These are phyloP conservation scores for Tephrocybe sp. DNA, from an alignment of 768 basidiomycete genomes.

Conservation along the genomic window DNA sequence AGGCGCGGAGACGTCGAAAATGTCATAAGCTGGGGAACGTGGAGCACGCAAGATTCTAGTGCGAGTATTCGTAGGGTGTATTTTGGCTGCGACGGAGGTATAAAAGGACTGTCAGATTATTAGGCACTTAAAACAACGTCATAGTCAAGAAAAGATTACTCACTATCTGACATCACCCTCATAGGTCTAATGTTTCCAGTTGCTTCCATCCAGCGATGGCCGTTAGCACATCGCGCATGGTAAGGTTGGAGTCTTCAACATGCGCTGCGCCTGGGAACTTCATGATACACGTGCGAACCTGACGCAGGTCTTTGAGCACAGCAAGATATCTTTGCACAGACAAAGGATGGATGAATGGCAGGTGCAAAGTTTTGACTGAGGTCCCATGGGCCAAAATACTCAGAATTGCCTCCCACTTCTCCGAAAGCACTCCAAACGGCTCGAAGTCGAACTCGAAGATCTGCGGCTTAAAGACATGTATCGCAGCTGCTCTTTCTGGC, in stretches of 20 bases:
- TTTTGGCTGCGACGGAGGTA: not conserved
- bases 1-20: not conserved
- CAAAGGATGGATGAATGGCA: not conserved
- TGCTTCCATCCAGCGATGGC: constrained; percentile 2
- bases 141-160: not conserved
- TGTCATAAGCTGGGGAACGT: constrained; percentile 3
- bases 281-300: constrained; percentile 1
- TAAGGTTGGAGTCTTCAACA: not conserved
- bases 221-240: constrained; percentile 1
- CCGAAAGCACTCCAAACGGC: not conserved
- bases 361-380: not conserved
- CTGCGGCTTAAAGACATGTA: constrained; percentile 3
- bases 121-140: not conserved
- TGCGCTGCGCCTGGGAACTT: not conserved
- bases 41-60: not conserved
- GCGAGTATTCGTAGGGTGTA: not conserved
- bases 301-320: not conserved
- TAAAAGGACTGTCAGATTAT: not conserved
- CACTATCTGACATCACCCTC: not conserved
- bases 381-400: constrained; percentile 1
- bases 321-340: not conserved
- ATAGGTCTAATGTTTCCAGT: not conserved
- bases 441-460: not conserved
- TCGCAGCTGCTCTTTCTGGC: constrained; percentile 7
- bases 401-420: constrained; percentile 8